These are phyloP conservation scores for Xylariales sp. DNA, from an alignment of 2,329 filamentous ascomycete species.

Conservation along the genomic window DNA sequence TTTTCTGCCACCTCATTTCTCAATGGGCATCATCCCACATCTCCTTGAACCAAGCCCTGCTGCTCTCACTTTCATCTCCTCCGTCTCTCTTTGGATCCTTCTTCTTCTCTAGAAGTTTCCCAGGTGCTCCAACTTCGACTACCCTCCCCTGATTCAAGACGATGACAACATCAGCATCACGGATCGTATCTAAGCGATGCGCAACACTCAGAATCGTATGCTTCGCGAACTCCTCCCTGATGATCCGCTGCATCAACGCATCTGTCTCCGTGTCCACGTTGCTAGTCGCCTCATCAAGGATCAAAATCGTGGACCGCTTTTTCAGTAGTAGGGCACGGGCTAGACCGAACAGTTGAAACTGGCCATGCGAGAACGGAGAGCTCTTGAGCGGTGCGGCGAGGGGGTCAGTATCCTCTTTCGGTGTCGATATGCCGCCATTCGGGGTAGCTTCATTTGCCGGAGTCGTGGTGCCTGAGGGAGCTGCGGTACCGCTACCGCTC, in stretches of 20 bases:
- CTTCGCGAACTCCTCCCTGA: conserved; percentile 4
- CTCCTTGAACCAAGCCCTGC: conserved; percentile 4
- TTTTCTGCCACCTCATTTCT: too few species aligned
- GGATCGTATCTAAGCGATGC: conserved; percentile 8
- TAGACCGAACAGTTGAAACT: conserved; percentile 7
- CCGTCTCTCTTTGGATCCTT: background rate
- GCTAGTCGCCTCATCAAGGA: conserved; percentile 7
- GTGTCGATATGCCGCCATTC: background rate
- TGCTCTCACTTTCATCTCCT: background rate
- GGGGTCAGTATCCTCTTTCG: background rate
- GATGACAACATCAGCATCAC: conserved; percentile 1
- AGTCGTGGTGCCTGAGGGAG: background rate
- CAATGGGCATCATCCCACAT: background rate
- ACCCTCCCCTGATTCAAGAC: conserved; percentile 6
- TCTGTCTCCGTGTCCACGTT: conserved; percentile 8
- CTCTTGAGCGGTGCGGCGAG: background rate
- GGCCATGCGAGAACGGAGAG: conserved; percentile 6
- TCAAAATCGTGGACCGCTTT: background rate
- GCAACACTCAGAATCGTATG: conserved; percentile 6
- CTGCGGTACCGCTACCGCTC: background rate
- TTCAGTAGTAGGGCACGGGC: conserved; percentile 4
- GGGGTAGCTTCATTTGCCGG: background rate
- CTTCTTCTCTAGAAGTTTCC: conserved; percentile 1
- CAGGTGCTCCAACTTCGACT: conserved; percentile 6
- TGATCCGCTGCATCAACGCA: conserved; percentile 2